Evolutionary conservation across 2,329 filamentous ascomycete genomes (phyloP), one percentile per base, ranked within the genome.

Genomic region (Diaporthe aspalathi): DNA sequence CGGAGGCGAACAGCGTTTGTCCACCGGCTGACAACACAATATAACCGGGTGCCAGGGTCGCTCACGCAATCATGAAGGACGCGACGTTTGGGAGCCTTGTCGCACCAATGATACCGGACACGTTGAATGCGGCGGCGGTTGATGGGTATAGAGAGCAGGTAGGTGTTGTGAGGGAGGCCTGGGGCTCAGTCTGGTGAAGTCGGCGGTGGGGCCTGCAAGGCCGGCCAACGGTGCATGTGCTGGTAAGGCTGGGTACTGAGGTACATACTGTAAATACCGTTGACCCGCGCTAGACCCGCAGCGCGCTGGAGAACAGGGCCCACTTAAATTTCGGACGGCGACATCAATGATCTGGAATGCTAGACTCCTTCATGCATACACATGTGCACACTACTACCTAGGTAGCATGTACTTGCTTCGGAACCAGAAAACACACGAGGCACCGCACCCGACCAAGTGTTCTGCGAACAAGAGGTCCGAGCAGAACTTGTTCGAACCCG

Each of bases 281-380:
- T 3, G 22, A 52, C 27, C 8, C 20, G 6, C 17, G 43, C 24
- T 40, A 63, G 38, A 22, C 57, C 24, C 43, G 14, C 5, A 38
- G 16, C n/a, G n/a, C 5, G 6, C 17, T 35, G 14, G 27, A 32
- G 60, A 29, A 24, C 27, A 16, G 16, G 60, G 27, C 60, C 60
- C 60, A 63, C 60, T 22, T 49, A 63, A 63, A 63, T 49, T 63
- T 63, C 60, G 49, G 60, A 63, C 60, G 6, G 43, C 29, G 20
- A 47, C 60, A 22, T 35, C 32, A 35, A 35, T 5, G 32, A 9
- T 35, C n/a, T n/a, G n/a, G n/a, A n/a, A n/a, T n/a, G n/a, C n/a
- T n/a, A n/a, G n/a, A n/a, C n/a, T n/a, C n/a, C n/a, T n/a, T n/a
- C n/a, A n/a, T n/a, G n/a, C n/a, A n/a, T n/a, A n/a, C n/a, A n/a